Conservation (phyloP, 2,329 filamentous ascomycete species). For the Graphilbum sp. region DNA sequence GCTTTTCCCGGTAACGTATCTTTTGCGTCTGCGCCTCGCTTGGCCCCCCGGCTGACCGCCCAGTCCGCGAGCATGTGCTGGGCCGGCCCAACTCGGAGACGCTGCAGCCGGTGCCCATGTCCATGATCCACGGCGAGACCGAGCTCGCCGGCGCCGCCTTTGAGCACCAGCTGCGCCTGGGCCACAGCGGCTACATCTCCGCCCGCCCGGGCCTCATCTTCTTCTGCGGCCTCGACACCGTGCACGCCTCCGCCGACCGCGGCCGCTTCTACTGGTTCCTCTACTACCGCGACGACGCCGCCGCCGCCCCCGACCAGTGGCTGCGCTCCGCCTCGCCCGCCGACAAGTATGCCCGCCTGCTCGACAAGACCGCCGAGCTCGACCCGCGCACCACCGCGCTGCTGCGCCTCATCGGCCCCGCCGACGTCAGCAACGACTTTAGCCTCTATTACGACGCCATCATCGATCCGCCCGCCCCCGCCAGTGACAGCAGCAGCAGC, state of each 20-base stretch:
- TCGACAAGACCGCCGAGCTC: constrained; percentile 1
- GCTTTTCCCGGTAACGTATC: background rate
- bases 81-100: constrained; percentile 11
- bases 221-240: constrained; percentile 14
- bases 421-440: constrained; percentile 12
- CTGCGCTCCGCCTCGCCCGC: constrained; percentile 6
- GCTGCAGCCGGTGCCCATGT: constrained; percentile 13
- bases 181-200: constrained; percentile 15
- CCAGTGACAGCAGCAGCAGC: too few species aligned
- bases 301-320: constrained; percentile 18
- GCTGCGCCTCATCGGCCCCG: constrained; percentile 17
- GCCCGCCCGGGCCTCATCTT: constrained; percentile 5
- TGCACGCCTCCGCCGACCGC: constrained; percentile 7
- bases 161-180: constrained; percentile 16
- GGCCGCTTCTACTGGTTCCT: constrained; percentile 16
- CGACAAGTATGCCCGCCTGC: constrained; percentile 4
- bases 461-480: constrained; percentile 19
- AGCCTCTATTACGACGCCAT: constrained; percentile 11
- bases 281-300: constrained; percentile 9
- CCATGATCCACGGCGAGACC: constrained; percentile 14
- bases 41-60: constrained; percentile 2
- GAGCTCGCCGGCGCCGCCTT: constrained; percentile 13
- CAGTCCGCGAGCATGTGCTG: constrained; percentile 17
- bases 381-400: constrained; percentile 5
- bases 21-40: too few species aligned